Evolutionary conservation across 371 early-diverging fungal species (phyloP).

Genomic region (Mucor indicus): DNA sequence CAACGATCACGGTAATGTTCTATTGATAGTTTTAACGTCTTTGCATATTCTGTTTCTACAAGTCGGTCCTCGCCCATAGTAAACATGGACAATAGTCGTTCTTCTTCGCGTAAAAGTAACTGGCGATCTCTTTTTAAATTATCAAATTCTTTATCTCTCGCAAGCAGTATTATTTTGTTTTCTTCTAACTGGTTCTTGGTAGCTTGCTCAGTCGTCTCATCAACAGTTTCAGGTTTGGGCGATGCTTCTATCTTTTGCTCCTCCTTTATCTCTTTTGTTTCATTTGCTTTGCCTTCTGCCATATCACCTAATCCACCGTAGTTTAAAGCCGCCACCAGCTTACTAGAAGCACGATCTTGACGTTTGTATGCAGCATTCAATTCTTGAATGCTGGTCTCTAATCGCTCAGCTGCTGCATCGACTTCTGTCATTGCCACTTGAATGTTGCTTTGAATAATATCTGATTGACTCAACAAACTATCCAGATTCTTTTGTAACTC

Average conservation of each 20-base stretch:
- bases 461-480: constrained; percentile 10
- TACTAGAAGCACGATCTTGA: constrained; percentile 35
- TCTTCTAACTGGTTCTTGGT: constrained; percentile 30
- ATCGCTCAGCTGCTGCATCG: constrained; percentile 11
- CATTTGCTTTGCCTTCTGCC: not conserved
- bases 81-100: constrained; percentile 42
- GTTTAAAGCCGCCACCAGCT: constrained; percentile 23
- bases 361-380: constrained; percentile 24
- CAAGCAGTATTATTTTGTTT: constrained; percentile 50
- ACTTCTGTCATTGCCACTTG: constrained; percentile 12
- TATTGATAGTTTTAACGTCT: constrained; percentile 55
- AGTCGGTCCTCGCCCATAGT: constrained; percentile 55
- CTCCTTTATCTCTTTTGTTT: not conserved
- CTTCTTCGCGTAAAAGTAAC: constrained; percentile 48
- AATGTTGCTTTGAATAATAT: constrained; percentile 10
- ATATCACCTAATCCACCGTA: constrained; percentile 25
- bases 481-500: constrained; percentile 21
- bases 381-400: constrained; percentile 24
- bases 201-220: constrained; percentile 18
- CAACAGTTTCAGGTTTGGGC: not conserved
- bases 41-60: constrained; percentile 38
- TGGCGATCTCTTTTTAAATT: constrained; percentile 69
- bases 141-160: constrained; percentile 68
- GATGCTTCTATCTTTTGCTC: not conserved
- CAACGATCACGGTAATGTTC: constrained; percentile 39